Percentiles rank a stretch among this genome's conserved stretches.
These are phyloP conservation scores for Pseudocercospora fuligena DNA, from an alignment of 2,329 filamentous ascomycete species.

Conservation along the genomic window DNA sequence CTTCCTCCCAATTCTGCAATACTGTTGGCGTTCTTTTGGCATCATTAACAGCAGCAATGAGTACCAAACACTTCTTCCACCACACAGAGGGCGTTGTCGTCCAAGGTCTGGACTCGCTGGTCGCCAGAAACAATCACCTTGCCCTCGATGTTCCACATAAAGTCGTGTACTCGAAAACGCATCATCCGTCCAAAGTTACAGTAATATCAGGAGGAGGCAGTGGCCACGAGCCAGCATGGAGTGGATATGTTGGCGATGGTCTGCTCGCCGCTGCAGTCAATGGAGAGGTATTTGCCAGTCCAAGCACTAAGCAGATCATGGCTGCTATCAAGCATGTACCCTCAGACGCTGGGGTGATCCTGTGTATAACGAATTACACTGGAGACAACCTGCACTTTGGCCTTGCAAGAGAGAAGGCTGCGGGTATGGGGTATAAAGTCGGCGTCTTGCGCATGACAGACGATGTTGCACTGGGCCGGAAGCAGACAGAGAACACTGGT, in stretches of 20 bases:
- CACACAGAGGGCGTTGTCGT: slow-evolving; percentile 56
- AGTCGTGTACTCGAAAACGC: slow-evolving; percentile 54
- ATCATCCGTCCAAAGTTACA: slow-evolving; percentile 50
- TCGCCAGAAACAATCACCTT: slow-evolving; percentile 51
- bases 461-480: slow-evolving; percentile 54
- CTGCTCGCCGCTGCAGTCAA: slow-evolving; percentile 55
- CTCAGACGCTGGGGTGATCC: slow-evolving; percentile 51
- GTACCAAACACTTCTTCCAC: slow-evolving; percentile 60
- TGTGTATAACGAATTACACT: slow-evolving; percentile 57
- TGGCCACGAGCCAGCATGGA: slow-evolving; percentile 57
- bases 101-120: slow-evolving; percentile 54
- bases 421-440: slow-evolving; percentile 51
- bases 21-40: background rate
- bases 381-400: slow-evolving; percentile 57
- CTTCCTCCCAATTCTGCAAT: background rate
- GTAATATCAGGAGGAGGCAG: slow-evolving; percentile 55
- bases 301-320: slow-evolving; percentile 56
- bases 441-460: slow-evolving; percentile 56
- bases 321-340: slow-evolving; percentile 53
- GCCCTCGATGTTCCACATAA: slow-evolving; percentile 53
- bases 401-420: slow-evolving; percentile 53
- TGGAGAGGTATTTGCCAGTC: slow-evolving; percentile 56
- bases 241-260: slow-evolving; percentile 55
- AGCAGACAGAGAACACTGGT: slow-evolving; percentile 55
- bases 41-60: slow-evolving; percentile 46